phyloP scores from a whole-genome alignment of 2,329 filamentous ascomycete species.

The Chaetomiaceae sp. region DNA sequence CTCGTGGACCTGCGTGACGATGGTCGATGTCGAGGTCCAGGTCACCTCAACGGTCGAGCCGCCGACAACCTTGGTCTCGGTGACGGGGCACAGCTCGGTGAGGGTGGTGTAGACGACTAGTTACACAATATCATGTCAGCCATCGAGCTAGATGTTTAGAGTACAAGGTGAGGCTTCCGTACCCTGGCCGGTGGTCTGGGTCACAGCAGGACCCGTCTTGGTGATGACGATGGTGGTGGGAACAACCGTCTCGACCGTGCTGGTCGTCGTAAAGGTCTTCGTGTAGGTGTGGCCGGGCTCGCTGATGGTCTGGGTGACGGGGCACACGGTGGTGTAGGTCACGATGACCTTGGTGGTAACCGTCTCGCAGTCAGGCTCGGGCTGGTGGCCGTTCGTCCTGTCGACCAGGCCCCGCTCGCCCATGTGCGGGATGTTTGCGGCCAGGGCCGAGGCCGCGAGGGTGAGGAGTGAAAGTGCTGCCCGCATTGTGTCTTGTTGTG shows the following conservation, averaged over 20 bases:
- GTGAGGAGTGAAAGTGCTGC: constrained; percentile 30
- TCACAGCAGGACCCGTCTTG: constrained; percentile 17
- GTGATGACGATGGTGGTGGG: constrained; percentile 27
- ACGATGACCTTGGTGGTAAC: constrained; percentile 22
- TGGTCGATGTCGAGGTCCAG: constrained; percentile 37
- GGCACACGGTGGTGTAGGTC: constrained; percentile 35
- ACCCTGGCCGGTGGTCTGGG: constrained; percentile 23
- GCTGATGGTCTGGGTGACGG: constrained; percentile 41
- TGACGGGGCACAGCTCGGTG: constrained; percentile 43
- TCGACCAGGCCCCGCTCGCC: constrained; percentile 3
- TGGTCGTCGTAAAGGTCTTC: constrained; percentile 43
- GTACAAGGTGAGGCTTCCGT: background rate
- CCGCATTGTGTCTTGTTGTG: constrained; percentile 29
- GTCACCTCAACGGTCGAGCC: constrained; percentile 39
- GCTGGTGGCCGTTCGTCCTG: background rate
- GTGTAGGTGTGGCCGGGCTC: constrained; percentile 35
- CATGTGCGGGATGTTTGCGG: constrained; percentile 22
- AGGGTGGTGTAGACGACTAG: constrained; percentile 36
- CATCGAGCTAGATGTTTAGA: too few species aligned
- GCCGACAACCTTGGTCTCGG: constrained; percentile 39
- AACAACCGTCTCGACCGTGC: constrained; percentile 33
- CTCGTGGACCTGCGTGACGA: constrained; percentile 30
- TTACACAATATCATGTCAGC: too few species aligned
- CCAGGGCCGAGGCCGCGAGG: constrained; percentile 29
- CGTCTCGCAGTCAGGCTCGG: constrained; percentile 10